Conservation (phyloP, 2,329 filamentous ascomycete genomes). For the Ophiostoma ulmi region DNA sequence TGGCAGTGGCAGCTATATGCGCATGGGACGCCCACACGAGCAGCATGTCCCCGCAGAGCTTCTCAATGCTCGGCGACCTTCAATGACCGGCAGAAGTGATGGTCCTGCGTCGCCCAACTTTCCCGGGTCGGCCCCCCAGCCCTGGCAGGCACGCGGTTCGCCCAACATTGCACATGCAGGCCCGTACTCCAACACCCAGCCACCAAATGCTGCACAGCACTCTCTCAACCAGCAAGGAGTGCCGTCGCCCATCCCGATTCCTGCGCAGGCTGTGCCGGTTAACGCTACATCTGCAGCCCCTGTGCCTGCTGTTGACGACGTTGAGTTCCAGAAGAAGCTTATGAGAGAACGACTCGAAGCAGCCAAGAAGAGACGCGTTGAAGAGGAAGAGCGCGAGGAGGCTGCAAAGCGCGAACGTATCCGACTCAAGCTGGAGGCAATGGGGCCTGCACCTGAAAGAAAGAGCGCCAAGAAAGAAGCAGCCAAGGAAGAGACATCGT, state of each 20-base stretch:
- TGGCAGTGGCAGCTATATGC: conserved; percentile 65
- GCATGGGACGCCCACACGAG: conserved; percentile 47
- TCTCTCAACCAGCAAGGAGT: neutral
- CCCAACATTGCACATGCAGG: conserved; percentile 32
- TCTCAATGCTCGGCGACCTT: conserved; percentile 43
- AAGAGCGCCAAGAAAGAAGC: conserved; percentile 53
- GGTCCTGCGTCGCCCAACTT: conserved; percentile 46
- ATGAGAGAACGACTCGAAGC: conserved; percentile 68
- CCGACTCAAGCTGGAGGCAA: conserved; percentile 63
- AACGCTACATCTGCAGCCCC: no score
- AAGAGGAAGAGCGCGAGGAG: conserved; percentile 67
- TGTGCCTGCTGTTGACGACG: conserved; percentile 46
- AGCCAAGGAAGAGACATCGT: conserved; percentile 34
- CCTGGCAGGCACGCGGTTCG: conserved; percentile 43
- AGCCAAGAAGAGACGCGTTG: conserved; percentile 61
- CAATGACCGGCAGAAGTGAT: conserved; percentile 48
- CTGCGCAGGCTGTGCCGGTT: neutral
- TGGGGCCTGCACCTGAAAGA: conserved; percentile 60
- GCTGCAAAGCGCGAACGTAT: conserved; percentile 67
- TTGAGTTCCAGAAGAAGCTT: conserved; percentile 61
- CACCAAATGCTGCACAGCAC: neutral
- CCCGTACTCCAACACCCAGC: neutral
- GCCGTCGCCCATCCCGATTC: neutral
- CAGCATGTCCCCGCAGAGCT: conserved; percentile 26
- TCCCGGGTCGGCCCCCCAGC: conserved; percentile 36